Conservation (phyloP, 1,284 basidiomycete species). For the Chondrostereum purpureum region DNA sequence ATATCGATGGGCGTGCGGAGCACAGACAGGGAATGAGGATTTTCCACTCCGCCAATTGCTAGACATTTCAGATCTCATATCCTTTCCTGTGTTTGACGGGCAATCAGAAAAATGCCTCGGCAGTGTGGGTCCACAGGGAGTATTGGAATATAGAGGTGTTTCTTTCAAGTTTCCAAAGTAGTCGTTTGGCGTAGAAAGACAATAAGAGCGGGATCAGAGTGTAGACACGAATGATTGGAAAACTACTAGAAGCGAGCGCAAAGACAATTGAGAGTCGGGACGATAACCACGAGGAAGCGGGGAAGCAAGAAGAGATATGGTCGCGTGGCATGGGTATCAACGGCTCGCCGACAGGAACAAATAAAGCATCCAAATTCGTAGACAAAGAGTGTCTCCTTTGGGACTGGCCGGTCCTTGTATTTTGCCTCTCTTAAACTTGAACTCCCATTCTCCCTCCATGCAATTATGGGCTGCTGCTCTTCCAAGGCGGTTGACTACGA, state of each 20-base stretch:
- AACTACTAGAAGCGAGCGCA: background rate
- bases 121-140: too few relatives aligned
- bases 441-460: background rate
- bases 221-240: background rate
- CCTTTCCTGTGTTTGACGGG: too few relatives aligned
- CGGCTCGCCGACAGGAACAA: background rate
- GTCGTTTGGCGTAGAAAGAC: background rate
- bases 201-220: background rate
- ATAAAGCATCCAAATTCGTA: too few relatives aligned
- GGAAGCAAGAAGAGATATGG: too few relatives aligned
- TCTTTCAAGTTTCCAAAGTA: background rate
- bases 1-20: too few relatives aligned
- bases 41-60: too few relatives aligned
- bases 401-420: background rate
- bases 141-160: too few relatives aligned
- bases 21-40: too few relatives aligned
- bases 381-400: background rate
- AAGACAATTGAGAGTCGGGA: background rate
- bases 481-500: constrained; percentile 89
- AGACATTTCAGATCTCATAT: too few relatives aligned
- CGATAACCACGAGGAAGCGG: background rate
- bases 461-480: constrained; percentile 29
- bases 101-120: too few relatives aligned
- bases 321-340: background rate
- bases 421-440: background rate